Percentiles rank a stretch among this genome's conserved stretches.
Conservation (phyloP, 192 early-diverging fungal species). For the Gaertneriomyces semiglobifer region DNA sequence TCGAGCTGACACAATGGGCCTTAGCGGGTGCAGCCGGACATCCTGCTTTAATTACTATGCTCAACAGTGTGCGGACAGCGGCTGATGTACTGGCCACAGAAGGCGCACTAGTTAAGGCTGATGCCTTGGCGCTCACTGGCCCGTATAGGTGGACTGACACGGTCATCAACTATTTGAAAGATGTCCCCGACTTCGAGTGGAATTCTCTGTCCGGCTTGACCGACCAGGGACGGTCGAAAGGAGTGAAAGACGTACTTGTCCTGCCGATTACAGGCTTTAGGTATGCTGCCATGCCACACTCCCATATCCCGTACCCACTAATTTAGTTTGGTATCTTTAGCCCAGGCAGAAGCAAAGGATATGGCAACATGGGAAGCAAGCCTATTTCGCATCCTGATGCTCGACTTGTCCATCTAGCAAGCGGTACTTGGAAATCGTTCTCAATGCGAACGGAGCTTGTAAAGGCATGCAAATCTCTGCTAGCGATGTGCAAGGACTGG, state of each 20-base stretch:
- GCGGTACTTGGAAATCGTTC: slow-evolving; percentile 20
- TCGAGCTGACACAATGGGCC: slow-evolving; percentile 22
- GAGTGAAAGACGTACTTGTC: slow-evolving; percentile 17
- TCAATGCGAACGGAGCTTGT: slow-evolving; percentile 9
- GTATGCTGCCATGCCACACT: slow-evolving; percentile 3
- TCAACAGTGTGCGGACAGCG: slow-evolving; percentile 3
- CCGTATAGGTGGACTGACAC: slow-evolving; percentile 15
- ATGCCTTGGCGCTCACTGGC: slow-evolving; percentile 23
- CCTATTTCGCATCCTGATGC: slow-evolving; percentile 20
- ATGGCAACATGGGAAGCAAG: slow-evolving; percentile 26
- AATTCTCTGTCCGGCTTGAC: slow-evolving; percentile 9
- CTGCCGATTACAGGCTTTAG: slow-evolving; percentile 29
- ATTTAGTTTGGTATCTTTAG: slow-evolving; percentile 5
- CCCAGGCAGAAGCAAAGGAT: slow-evolving; percentile 11
- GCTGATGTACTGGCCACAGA: slow-evolving; percentile 2
- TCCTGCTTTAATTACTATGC: slow-evolving; percentile 13
- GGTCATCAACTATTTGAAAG: slow-evolving; percentile 3
- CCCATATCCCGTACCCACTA: not conserved
- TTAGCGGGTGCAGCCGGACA: slow-evolving; percentile 8
- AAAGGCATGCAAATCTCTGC: slow-evolving; percentile 15
- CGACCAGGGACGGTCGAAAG: slow-evolving; percentile 20
- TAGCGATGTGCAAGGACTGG: slow-evolving; percentile 18
- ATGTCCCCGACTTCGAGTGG: slow-evolving; percentile 5
- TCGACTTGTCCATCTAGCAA: slow-evolving; percentile 21
- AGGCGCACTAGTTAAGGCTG: not conserved